Conservation (phyloP, 805 yeast genomes). For the Ogataea naganishii region DNA sequence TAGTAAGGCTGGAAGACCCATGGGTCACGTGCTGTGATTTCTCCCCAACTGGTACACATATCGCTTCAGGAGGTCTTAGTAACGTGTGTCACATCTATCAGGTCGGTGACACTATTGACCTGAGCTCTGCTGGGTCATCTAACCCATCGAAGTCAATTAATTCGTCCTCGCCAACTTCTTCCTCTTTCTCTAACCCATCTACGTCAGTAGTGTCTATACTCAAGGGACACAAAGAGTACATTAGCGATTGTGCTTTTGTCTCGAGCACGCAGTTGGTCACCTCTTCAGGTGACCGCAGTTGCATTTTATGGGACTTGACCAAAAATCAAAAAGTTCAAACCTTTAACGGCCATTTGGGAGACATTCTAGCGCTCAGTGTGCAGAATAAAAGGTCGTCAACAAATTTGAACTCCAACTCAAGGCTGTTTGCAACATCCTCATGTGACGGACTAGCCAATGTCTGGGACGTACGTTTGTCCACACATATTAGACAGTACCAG, state of each 20-base stretch:
- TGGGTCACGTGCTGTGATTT: slow-evolving; percentile 75
- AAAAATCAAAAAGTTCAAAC: slow-evolving; percentile 45
- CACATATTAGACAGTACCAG: slow-evolving; percentile 31
- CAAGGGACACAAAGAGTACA: slow-evolving; percentile 78
- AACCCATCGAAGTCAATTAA: too few relatives aligned
- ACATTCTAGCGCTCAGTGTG: slow-evolving; percentile 44
- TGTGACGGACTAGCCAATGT: slow-evolving; percentile 60
- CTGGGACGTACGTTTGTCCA: slow-evolving; percentile 54
- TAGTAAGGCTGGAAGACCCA: slow-evolving; percentile 63
- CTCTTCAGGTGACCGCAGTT: slow-evolving; percentile 76
- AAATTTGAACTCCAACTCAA: slow-evolving; percentile 9
- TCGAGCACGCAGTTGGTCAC: slow-evolving; percentile 50
- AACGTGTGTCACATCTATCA: slow-evolving; percentile 69
- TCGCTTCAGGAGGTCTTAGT: slow-evolving; percentile 79
- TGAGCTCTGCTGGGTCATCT: too few relatives aligned
- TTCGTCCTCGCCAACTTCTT: too few relatives aligned
- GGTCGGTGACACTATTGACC: slow-evolving; percentile 13
- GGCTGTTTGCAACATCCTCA: slow-evolving; percentile 50
- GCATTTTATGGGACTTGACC: slow-evolving; percentile 71
- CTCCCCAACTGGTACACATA: slow-evolving; percentile 54
- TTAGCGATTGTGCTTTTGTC: slow-evolving; percentile 67
- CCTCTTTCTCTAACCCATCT: slow-evolving; percentile 1
- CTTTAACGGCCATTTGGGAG: slow-evolving; percentile 64
- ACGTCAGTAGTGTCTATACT: slow-evolving; percentile 37
- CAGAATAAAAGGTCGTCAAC: slow-evolving; percentile 14